phyloP scores from a whole-genome alignment of 768 basidiomycete genomes.

The Termitomyces sp. region DNA sequence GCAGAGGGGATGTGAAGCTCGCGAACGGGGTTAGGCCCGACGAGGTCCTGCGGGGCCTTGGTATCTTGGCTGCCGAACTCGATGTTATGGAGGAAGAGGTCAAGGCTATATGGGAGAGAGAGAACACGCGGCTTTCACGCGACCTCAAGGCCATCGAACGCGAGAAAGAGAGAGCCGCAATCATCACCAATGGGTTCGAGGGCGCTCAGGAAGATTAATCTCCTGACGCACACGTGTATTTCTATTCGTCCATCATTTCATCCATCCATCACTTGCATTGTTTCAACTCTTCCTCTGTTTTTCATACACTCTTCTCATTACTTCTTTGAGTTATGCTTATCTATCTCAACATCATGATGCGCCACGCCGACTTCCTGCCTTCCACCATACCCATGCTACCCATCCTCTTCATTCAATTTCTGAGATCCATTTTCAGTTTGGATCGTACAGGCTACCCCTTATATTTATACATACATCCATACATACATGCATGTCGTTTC shows the following conservation, averaged over 20 bases:
- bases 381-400: constrained; percentile 3
- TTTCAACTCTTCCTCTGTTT: constrained; percentile 6
- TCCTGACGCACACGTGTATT: not conserved
- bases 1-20: constrained; percentile 51
- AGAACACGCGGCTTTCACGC: constrained; percentile 41
- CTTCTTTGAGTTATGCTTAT: constrained; percentile 19
- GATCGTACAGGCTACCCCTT: constrained; percentile 15
- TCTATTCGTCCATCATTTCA: constrained; percentile 1
- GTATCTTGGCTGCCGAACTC: constrained; percentile 34
- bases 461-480: constrained; percentile 8
- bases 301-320: not conserved
- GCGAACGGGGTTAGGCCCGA: constrained; percentile 63
- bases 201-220: constrained; percentile 20
- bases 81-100: constrained; percentile 53
- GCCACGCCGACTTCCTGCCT: constrained; percentile 14
- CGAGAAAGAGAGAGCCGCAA: constrained; percentile 14
- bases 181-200: constrained; percentile 17
- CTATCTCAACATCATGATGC: constrained; percentile 8
- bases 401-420: constrained; percentile 9
- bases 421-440: constrained; percentile 11
- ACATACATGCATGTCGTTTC: not conserved
- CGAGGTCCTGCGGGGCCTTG: constrained; percentile 71
- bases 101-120: constrained; percentile 52
- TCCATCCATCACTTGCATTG: constrained; percentile 13
- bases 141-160: constrained; percentile 38